phyloP scores from a whole-genome alignment of 768 basidiomycete species.

The Hydnum rufescens region DNA sequence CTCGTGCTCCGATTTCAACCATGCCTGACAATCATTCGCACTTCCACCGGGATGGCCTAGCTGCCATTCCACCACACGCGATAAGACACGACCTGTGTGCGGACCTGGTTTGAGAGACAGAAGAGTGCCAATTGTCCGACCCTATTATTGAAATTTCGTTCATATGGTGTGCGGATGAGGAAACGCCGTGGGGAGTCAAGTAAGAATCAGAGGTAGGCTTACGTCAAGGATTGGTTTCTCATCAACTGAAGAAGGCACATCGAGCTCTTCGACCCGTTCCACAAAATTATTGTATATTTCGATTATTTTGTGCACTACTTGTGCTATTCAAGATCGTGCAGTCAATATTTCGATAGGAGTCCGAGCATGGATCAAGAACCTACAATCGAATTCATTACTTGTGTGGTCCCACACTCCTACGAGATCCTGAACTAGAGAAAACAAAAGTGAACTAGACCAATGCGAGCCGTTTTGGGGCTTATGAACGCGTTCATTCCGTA shows the following conservation, averaged over 20 bases:
- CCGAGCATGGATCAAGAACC: conserved; percentile 13
- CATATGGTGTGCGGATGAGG: background rate
- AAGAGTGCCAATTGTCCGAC: conserved; percentile 37
- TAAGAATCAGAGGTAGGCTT: conserved; percentile 15
- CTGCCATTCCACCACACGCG: conserved; percentile 69
- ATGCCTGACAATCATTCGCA: conserved; percentile 45
- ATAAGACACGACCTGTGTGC: conserved; percentile 44
- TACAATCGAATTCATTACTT: conserved; percentile 14
- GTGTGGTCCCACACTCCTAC: conserved; percentile 27
- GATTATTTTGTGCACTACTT: conserved; percentile 29
- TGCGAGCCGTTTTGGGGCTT: conserved; percentile 37
- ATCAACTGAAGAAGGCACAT: conserved; percentile 39
- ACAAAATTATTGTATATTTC: conserved; percentile 47
- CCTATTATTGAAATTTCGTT: conserved; percentile 27
- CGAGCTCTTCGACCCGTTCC: conserved; percentile 37
- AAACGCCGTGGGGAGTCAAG: background rate
- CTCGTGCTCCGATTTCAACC: conserved; percentile 35
- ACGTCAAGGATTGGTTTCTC: conserved; percentile 63
- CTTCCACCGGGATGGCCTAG: conserved; percentile 49
- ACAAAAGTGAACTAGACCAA: conserved; percentile 55
- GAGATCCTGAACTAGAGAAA: conserved; percentile 57
- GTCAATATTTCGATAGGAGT: conserved; percentile 10
- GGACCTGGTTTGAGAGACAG: conserved; percentile 43
- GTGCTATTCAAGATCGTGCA: conserved; percentile 19
- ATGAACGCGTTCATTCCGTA: conserved; percentile 50